Conservation (phyloP, 495 filamentous ascomycete genomes). For the Cercophora sp. region DNA sequence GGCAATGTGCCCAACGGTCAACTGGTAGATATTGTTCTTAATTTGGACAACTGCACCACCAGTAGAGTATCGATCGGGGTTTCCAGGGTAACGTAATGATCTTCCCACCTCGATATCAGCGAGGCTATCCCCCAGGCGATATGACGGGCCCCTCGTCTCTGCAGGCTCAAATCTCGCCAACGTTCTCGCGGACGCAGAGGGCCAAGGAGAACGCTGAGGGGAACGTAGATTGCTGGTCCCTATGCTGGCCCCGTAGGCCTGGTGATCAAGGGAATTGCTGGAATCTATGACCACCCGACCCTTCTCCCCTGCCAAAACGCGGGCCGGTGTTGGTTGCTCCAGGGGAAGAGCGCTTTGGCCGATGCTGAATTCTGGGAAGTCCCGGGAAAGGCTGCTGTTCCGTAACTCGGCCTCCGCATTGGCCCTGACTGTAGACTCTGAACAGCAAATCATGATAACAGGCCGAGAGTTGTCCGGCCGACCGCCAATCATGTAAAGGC, state of each 20-base stretch:
- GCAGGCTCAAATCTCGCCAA: too few relatives aligned
- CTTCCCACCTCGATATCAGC: too few relatives aligned
- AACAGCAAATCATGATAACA: constrained; percentile 22
- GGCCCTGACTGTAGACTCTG: constrained; percentile 4
- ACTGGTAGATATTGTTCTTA: constrained; percentile 2
- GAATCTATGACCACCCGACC: too few relatives aligned
- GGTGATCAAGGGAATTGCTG: too few relatives aligned
- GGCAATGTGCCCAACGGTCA: constrained; percentile 8
- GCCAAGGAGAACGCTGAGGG: too few relatives aligned
- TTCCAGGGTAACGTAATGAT: too few relatives aligned
- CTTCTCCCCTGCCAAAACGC: neutral
- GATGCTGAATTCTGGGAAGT: constrained; percentile 13
- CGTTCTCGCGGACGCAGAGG: too few relatives aligned
- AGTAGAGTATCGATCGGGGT: neutral
- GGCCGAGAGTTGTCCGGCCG: constrained; percentile 8
- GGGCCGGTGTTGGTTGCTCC: constrained; percentile 14
- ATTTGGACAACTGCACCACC: constrained; percentile 8
- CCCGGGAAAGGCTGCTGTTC: neutral
- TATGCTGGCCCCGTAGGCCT: too few relatives aligned
- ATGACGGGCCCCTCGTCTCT: too few relatives aligned
- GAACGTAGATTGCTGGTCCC: too few relatives aligned
- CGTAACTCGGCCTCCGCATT: constrained; percentile 4
- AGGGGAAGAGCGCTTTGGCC: constrained; percentile 12
- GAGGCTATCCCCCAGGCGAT: too few relatives aligned
- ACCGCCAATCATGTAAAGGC: constrained; percentile 16